phyloP scores from a whole-genome alignment of 148 eudicot species.

The Simmondsia chinensis region DNA sequence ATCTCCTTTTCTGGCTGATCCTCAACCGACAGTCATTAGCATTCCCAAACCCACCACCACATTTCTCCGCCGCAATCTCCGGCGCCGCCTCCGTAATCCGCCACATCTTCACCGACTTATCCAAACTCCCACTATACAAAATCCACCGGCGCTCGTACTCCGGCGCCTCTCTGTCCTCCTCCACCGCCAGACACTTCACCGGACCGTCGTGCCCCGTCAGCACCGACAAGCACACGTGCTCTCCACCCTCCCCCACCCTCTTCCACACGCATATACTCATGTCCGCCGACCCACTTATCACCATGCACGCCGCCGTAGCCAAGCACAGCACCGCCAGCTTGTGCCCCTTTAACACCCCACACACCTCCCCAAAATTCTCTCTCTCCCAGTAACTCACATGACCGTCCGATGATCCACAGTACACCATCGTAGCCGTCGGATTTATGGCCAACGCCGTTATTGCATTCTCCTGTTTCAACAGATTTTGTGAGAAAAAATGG shows the following conservation, averaged over 20 bases:
- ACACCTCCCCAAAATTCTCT: constrained; percentile 16
- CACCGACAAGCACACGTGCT: constrained; percentile 37
- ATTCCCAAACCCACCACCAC: too few species aligned
- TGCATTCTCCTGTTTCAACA: constrained; percentile 68
- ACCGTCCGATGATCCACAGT: constrained; percentile 69
- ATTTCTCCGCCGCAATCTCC: background rate
- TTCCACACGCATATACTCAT: constrained; percentile 68
- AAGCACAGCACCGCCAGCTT: constrained; percentile 58
- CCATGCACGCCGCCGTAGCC: constrained; percentile 37
- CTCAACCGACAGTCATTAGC: too few species aligned
- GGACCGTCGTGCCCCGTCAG: constrained; percentile 62
- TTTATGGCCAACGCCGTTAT: constrained; percentile 56
- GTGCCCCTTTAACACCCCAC: constrained; percentile 44
- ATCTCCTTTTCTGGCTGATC: too few species aligned
- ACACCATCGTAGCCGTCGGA: constrained; percentile 23
- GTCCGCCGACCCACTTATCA: constrained; percentile 71
- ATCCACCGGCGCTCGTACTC: constrained; percentile 16
- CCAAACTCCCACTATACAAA: constrained; percentile 68
- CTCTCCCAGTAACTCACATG: constrained; percentile 51
- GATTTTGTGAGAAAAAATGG: constrained; percentile 49
- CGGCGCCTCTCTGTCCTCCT: constrained; percentile 16
- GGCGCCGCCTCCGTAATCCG: constrained; percentile 22
- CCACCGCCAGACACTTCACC: constrained; percentile 70
- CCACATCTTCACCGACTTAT: constrained; percentile 79
- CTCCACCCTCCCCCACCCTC: constrained; percentile 12